Conservation (phyloP, 192 early-diverging fungal species). For the Coemansia sp. region DNA sequence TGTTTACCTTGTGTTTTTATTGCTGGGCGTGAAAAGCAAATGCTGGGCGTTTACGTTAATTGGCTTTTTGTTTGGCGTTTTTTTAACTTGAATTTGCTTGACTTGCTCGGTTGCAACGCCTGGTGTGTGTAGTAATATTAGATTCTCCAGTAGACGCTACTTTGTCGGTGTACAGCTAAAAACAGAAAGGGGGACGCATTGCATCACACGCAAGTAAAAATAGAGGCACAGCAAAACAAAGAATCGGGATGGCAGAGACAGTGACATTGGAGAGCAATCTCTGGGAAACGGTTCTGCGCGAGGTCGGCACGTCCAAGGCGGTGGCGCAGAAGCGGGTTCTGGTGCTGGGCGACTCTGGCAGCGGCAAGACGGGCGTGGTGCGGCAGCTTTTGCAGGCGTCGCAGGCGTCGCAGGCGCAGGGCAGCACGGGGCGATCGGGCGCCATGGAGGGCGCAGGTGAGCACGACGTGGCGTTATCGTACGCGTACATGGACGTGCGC, state of each 20-base stretch:
- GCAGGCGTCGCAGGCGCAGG: no score
- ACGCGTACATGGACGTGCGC: conserved; percentile 77
- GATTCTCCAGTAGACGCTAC: no score
- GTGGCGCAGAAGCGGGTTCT: conserved; percentile 76
- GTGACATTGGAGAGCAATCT: conserved; percentile 44
- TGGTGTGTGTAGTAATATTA: no score
- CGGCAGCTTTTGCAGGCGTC: conserved; percentile 47
- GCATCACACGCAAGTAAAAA: not conserved
- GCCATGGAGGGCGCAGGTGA: conserved; percentile 37
- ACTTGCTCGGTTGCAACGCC: no score
- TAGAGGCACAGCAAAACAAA: not conserved
- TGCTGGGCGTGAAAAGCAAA: not conserved
- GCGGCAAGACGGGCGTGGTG: conserved; percentile 84
- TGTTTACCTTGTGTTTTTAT: not conserved
- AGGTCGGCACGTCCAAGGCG: conserved; percentile 72
- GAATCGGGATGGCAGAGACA: not conserved
- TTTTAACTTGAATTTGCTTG: no score
- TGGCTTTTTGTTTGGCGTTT: no score
- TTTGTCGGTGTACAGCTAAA: no score
- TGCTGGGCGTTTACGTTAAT: not conserved
- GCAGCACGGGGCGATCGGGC: conserved; percentile 27
- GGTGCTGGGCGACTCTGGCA: conserved; percentile 77
- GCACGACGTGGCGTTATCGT: conserved; percentile 79
- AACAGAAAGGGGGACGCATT: no score
- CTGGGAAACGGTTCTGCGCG: conserved; percentile 79